Conservation (phyloP, 192 early-diverging fungal genomes). For the Paraglomus brasilianum region DNA sequence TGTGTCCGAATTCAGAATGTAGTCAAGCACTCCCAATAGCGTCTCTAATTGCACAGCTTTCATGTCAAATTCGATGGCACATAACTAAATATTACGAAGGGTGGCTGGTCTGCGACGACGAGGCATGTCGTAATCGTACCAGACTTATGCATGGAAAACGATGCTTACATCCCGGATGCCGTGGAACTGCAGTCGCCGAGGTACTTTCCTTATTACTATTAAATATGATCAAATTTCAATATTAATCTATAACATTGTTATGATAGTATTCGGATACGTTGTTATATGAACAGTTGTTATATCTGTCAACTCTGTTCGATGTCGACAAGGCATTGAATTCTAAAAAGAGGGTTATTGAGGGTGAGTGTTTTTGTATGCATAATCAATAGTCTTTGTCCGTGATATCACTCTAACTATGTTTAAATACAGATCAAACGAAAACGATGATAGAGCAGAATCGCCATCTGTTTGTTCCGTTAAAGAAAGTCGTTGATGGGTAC, state of each 20-base stretch:
- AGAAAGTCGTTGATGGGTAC: constrained; percentile 61
- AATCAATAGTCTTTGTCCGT: constrained; percentile 17
- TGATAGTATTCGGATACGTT: constrained; percentile 70
- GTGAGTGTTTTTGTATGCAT: constrained; percentile 34
- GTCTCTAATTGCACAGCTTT: constrained; percentile 64
- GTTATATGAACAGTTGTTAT: constrained; percentile 83
- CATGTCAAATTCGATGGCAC: constrained; percentile 58
- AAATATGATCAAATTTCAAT: neutral
- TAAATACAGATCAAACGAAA: constrained; percentile 32
- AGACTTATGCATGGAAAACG: constrained; percentile 63
- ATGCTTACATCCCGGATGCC: constrained; percentile 68
- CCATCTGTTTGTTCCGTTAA: constrained; percentile 45
- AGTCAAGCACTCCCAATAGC: constrained; percentile 37
- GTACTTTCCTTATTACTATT: constrained; percentile 35
- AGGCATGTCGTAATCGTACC: constrained; percentile 63
- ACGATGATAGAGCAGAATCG: constrained; percentile 38
- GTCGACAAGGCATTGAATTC: constrained; percentile 39
- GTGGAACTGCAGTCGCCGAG: constrained; percentile 63
- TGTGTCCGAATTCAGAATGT: constrained; percentile 59
- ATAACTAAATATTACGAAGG: constrained; percentile 76
- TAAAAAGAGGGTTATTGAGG: constrained; percentile 14
- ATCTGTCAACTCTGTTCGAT: constrained; percentile 71
- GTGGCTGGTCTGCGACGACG: constrained; percentile 78
- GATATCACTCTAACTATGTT: constrained; percentile 11
- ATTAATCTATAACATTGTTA: neutral